Evolutionary conservation across 495 filamentous ascomycete species (phyloP), one percentile per base, ranked within the genome.

Genomic region (Umbilicaria muhlenbergii): DNA sequence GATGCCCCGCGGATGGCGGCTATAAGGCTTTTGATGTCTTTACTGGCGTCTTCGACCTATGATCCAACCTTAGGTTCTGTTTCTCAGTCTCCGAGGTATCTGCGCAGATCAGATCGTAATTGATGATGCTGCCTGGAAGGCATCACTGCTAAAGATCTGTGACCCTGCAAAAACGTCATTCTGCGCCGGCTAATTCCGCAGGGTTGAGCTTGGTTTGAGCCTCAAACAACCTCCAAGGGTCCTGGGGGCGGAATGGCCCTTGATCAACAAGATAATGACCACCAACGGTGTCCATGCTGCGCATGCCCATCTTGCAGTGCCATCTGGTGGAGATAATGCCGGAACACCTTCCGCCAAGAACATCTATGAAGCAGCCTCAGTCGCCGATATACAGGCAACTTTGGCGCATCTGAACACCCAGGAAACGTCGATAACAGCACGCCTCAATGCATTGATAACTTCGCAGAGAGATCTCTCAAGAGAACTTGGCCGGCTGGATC

Each of bases 401-500:
- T 70, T 98, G 43, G 69, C 75, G 36, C 67, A 74, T 52, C 75
- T 98, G 24, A 77, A 80, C 51, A 66, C 70, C 31, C 84, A 81
- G 50, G 88, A 96, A 63, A 67, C 77, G 36, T 57, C 72, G 34
- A 71, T 94, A 34, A 86, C 83, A 2, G 63, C 67, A 38, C 78
- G 78, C 17, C 77, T 98, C n/a, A 70, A 83, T 55, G 64, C 70
- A 21, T 73, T 94, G 34, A 62, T 94, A 18, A 70, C 77, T 42
- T 82, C 81, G 0, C 87, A 94, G 56, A 77, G 82, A 40, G 83
- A 91, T 54, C 71, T 95, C 36, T 77, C 78, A 7, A 81, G 85
- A 42, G 80, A 92, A 48, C 66, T 98, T 43, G 73, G 77, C 21
- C 79, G 88, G n/a, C 74, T 98, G 33, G 92, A 98, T 59, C 67